phyloP scores from a whole-genome alignment of 306 rosid genomes.

The Dalbergia cochinchinensis region DNA sequence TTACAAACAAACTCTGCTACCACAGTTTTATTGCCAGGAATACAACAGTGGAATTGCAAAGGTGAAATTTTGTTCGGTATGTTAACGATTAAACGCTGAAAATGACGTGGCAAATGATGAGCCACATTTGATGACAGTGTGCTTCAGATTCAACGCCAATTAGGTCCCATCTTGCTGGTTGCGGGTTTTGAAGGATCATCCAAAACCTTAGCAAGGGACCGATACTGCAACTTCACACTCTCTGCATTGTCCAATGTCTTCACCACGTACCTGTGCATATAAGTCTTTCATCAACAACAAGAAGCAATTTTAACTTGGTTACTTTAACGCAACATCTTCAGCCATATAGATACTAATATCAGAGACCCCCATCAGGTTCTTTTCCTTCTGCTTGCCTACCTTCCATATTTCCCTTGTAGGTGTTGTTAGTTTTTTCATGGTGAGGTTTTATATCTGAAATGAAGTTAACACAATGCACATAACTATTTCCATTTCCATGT shows the following conservation, averaged over 20 bases:
- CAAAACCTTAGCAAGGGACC: constrained; percentile 86
- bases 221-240: constrained; percentile 97
- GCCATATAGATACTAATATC: not conserved
- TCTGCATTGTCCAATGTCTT: constrained; percentile 99
- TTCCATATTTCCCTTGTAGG: no score
- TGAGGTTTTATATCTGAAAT: no score
- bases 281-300: constrained; percentile 34
- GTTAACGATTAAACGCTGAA: constrained; percentile 10
- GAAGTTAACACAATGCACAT: no score
- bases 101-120: constrained; percentile 34
- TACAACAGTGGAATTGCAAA: constrained; percentile 44
- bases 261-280: constrained; percentile 83
- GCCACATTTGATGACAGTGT: constrained; percentile 14
- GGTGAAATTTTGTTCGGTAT: constrained; percentile 31
- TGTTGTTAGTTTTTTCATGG: no score
- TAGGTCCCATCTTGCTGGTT: constrained; percentile 74
- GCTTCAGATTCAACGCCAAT: constrained; percentile 69
- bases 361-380: not conserved
- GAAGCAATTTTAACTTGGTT: constrained; percentile 23
- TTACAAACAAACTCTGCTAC: constrained; percentile 41
- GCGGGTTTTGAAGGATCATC: constrained; percentile 70
- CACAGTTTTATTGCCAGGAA: constrained; percentile 46
- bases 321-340: constrained; percentile 7
- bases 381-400: no score
- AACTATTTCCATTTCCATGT: no score